Conservation (phyloP, 768 basidiomycete species). For the Suillus decipiens region DNA sequence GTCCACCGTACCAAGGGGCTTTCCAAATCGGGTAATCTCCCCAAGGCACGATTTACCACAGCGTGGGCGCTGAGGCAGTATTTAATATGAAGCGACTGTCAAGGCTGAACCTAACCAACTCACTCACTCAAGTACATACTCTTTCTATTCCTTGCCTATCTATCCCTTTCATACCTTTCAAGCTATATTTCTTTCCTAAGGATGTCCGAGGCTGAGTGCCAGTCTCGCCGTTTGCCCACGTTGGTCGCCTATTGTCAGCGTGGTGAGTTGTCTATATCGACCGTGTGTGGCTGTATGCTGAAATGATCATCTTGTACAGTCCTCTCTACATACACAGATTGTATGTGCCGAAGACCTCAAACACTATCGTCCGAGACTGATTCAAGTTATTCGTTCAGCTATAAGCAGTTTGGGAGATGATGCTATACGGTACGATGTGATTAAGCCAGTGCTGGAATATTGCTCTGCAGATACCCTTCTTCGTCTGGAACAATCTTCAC, state of each 20-base stretch:
- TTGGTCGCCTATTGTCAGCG: slow-evolving; percentile 74
- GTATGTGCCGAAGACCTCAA: slow-evolving; percentile 38
- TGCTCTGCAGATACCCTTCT: slow-evolving; percentile 72
- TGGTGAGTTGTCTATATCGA: slow-evolving; percentile 44
- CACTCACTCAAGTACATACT: slow-evolving; percentile 1
- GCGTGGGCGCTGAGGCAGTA: slow-evolving; percentile 4
- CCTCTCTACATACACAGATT: slow-evolving; percentile 58
- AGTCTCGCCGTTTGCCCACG: slow-evolving; percentile 51
- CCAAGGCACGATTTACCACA: neutral
- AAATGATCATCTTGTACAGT: slow-evolving; percentile 40
- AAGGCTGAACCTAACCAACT: neutral
- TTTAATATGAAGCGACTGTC: neutral
- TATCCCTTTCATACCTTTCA: slow-evolving; percentile 5
- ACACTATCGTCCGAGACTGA: neutral
- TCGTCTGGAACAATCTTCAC: slow-evolving; percentile 67
- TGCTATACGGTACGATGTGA: slow-evolving; percentile 56
- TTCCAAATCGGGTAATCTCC: neutral
- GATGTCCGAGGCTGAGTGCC: slow-evolving; percentile 36
- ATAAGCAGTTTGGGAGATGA: slow-evolving; percentile 63
- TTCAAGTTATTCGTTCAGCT: slow-evolving; percentile 38
- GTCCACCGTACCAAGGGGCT: neutral
- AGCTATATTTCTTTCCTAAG: slow-evolving; percentile 25
- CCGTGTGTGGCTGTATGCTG: slow-evolving; percentile 9
- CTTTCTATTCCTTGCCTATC: neutral
- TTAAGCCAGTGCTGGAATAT: slow-evolving; percentile 72